Evolutionary conservation across 371 early-diverging fungal genomes (phyloP).

Genomic region (Rhizomucor miehei): DNA sequence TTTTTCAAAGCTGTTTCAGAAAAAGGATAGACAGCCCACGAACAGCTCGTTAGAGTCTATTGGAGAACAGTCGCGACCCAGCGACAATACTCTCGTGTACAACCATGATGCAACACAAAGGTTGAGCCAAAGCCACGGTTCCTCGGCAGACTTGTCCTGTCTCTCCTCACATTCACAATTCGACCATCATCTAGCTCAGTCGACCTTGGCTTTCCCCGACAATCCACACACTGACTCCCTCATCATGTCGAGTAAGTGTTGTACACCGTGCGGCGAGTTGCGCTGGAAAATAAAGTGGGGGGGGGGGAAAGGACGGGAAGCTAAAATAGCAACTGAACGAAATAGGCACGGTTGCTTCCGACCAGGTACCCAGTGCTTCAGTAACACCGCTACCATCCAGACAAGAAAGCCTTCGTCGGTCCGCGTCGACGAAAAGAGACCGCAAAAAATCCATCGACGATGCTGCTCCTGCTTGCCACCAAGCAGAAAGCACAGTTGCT

Average conservation of each 20-base stretch:
- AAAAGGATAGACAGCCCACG: constrained; percentile 4
- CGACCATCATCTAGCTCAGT: constrained; percentile 10
- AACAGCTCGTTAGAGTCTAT: neutral
- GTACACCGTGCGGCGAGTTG: neutral
- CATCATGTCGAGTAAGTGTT: constrained; percentile 7
- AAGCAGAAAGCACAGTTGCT: constrained; percentile 2
- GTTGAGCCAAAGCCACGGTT: constrained; percentile 8
- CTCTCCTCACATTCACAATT: neutral
- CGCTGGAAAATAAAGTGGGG: too few species aligned
- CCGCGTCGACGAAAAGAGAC: too few species aligned
- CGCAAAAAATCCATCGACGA: too few species aligned
- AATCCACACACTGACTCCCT: too few species aligned
- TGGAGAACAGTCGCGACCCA: neutral
- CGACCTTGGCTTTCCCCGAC: neutral
- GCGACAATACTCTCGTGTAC: constrained; percentile 4
- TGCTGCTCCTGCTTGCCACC: too few species aligned
- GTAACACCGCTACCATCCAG: too few species aligned
- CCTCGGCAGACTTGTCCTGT: too few species aligned
- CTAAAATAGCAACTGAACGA: too few species aligned
- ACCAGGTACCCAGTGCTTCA: too few species aligned
- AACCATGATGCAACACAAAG: constrained; percentile 9
- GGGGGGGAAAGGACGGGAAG: too few species aligned
- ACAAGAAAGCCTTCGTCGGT: too few species aligned
- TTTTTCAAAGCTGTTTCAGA: constrained; percentile 2
- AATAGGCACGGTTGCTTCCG: too few species aligned